Percentiles rank a stretch among this genome's conserved stretches.
Evolutionary conservation across 495 filamentous ascomycete species (phyloP).

Genomic region (Annulohypoxylon stygium): DNA sequence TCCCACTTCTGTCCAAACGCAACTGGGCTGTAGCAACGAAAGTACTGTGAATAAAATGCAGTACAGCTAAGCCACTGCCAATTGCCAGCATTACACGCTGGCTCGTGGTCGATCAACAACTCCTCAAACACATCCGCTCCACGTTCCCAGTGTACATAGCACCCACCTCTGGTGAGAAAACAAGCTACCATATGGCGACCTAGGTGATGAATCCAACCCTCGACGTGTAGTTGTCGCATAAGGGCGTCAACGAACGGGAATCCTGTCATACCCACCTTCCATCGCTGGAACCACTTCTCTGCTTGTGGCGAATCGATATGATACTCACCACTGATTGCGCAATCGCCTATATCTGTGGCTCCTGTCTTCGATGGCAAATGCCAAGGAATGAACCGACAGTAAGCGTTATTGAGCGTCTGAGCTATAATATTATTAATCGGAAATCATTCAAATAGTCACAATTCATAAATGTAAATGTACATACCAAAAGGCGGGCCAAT

Average conservation of each 20-base stretch:
- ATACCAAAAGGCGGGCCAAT: slow-evolving; percentile 68
- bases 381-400: slow-evolving; percentile 78
- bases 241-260: slow-evolving; percentile 82
- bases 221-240: slow-evolving; percentile 76
- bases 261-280: slow-evolving; percentile 73
- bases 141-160: slow-evolving; percentile 79
- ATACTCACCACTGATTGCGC: slow-evolving; percentile 64
- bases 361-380: slow-evolving; percentile 71
- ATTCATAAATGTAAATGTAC: neutral
- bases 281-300: slow-evolving; percentile 72
- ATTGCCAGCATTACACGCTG: slow-evolving; percentile 75
- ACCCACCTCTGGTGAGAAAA: slow-evolving; percentile 78
- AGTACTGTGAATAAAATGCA: slow-evolving; percentile 75
- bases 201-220: slow-evolving; percentile 82
- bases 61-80: slow-evolving; percentile 84
- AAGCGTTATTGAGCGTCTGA: slow-evolving; percentile 69
- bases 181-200: slow-evolving; percentile 79
- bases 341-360: slow-evolving; percentile 48
- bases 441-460: neutral
- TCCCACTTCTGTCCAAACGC: slow-evolving; percentile 78
- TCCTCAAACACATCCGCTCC: slow-evolving; percentile 82
- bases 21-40: slow-evolving; percentile 74
- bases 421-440: slow-evolving; percentile 14
- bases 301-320: slow-evolving; percentile 67
- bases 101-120: slow-evolving; percentile 77